Conservation (phyloP, 345 rosid genomes). For the Turnera subulata region DNA sequence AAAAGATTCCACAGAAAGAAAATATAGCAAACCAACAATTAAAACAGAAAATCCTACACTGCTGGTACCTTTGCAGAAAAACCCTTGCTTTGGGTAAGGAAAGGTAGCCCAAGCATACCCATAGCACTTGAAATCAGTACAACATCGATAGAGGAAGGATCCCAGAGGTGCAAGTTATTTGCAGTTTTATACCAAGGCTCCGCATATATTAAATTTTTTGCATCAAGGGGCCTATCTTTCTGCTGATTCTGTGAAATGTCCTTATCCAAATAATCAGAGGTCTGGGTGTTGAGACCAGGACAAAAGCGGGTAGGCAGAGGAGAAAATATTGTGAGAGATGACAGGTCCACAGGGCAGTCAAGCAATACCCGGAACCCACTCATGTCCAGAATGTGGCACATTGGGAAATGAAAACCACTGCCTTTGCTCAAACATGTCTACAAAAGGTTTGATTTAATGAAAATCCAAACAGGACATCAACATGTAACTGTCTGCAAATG, state of each 20-base stretch:
- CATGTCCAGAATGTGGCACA: conserved; percentile 54
- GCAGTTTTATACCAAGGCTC: conserved; percentile 87
- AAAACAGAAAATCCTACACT: not conserved
- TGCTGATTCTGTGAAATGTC: conserved; percentile 40
- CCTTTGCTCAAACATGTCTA: conserved; percentile 86
- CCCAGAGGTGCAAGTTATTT: conserved; percentile 68
- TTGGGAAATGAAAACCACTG: conserved; percentile 58
- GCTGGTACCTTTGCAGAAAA: conserved; percentile 73
- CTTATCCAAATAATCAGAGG: conserved; percentile 18
- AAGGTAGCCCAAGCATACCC: conserved; percentile 87
- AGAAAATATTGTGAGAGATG: conserved; percentile 56
- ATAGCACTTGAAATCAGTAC: conserved; percentile 70
- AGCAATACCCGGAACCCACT: conserved; percentile 66
- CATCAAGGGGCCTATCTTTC: conserved; percentile 35
- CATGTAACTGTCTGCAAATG: not conserved
- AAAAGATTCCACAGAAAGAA: not conserved
- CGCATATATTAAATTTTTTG: conserved; percentile 43
- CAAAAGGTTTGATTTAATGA: conserved; percentile 12
- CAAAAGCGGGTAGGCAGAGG: conserved; percentile 42
- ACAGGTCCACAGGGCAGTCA: conserved; percentile 79
- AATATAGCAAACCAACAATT: not conserved
- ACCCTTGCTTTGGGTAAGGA: conserved; percentile 50
- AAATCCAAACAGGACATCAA: not conserved
- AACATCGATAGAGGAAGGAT: conserved; percentile 63
- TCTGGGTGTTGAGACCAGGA: conserved; percentile 13